Conservation (phyloP, 805 yeast species). For the Ascoidea rubescens region DNA sequence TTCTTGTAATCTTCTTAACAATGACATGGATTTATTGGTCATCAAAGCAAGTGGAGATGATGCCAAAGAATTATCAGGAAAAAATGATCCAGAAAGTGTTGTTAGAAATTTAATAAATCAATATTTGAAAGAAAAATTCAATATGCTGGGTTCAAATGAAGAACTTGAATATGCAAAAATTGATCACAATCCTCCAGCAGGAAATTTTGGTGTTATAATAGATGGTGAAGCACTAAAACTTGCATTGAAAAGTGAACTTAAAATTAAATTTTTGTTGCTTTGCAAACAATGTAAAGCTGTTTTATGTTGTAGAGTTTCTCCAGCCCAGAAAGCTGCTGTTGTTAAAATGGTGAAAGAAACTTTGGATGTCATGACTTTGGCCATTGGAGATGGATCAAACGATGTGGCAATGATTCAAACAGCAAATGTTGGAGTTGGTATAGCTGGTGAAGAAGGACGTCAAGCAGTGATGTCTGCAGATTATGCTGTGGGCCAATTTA, state of each 20-base stretch:
- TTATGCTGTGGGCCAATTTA: constrained; percentile 74
- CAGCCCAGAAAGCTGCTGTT: constrained; percentile 78
- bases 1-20: constrained; percentile 64
- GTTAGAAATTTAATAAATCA: constrained; percentile 35
- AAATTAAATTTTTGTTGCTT: constrained; percentile 48
- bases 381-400: constrained; percentile 82
- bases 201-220: constrained; percentile 54
- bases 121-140: constrained; percentile 41
- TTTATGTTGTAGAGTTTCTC: constrained; percentile 78
- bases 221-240: constrained; percentile 69
- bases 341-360: constrained; percentile 64
- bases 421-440: constrained; percentile 81
- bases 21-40: constrained; percentile 62
- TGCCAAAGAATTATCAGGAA: constrained; percentile 27
- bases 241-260: constrained; percentile 30
- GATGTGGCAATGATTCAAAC: constrained; percentile 89
- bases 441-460: constrained; percentile 85
- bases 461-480: constrained; percentile 85
- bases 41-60: constrained; percentile 37
- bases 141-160: constrained; percentile 35
- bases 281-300: constrained; percentile 77
- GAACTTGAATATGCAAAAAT: constrained; percentile 43
- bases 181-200: constrained; percentile 54
- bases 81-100: constrained; percentile 21
- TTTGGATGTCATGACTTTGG: constrained; percentile 70